Evolutionary conservation across 2,329 filamentous ascomycete genomes (phyloP), one percentile per base, ranked within the genome.

Genomic region (Microsporum canis): DNA sequence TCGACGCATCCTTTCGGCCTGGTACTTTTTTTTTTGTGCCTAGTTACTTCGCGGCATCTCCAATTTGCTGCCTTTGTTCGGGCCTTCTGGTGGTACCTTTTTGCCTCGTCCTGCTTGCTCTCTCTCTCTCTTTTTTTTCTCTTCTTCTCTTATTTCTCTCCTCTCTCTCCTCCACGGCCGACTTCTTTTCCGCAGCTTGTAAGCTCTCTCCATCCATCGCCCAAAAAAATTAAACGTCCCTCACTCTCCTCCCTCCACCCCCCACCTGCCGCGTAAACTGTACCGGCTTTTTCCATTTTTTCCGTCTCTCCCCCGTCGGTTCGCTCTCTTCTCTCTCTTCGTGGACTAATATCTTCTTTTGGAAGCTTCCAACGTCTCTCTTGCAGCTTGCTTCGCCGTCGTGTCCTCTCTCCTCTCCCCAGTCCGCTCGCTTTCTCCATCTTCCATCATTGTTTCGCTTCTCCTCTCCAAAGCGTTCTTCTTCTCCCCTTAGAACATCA

Each of bases 201-300:
- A 41, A 57, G 34, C 29, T 51, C 29, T 12, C 47, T 17, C 33
- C n/a, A 8, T 57, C 38, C 34, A 39, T 57, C 23, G 36, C 27
- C 27, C 53, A 34, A 29, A 56, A 38, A 38, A 5, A 33, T 17
- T 14, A 17, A 31, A 29, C 39, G 17, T 41, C 36, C 55, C 36
- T 53, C 59, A 38, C 63, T 60, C 49, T 59, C 64, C 65, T 63
- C 17, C 36, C 39, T n/a, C 39, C 10, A 4, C 39, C 65, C 65
- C 61, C 62, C 65, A 49, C 43, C 62, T 60, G 45, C 7, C 61
- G 59, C 60, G 27, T 49, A 49, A 49, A 49, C 45, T 49, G 45
- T 29, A 49, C 45, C 10, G 12, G 45, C 31, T 47, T n/a, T 45
- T 63, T 59, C 41, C 63, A 62, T 60, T 61, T 61, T 65, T 55